Base-by-base conservation (phyloP, 139 green algal species). In the Chlorella sp. region DNA sequence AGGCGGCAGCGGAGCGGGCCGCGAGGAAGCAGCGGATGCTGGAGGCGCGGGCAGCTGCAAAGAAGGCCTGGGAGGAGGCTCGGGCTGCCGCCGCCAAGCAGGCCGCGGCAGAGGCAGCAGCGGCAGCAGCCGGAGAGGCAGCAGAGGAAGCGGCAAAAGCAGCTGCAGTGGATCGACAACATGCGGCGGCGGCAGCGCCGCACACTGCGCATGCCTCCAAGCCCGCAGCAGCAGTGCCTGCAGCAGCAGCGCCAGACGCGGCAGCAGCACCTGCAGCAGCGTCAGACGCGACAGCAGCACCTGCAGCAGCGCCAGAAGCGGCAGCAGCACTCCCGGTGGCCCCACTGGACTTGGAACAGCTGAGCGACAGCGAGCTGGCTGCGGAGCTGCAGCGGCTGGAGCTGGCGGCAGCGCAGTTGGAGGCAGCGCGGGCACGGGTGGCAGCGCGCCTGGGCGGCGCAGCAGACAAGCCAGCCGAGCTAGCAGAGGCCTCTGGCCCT, bases 381-480 rank as follows among this genome's bases (percentile, higher is more conserved):
- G 74, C 55, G 1, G 74, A 81, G 56, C 32, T 81, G 30, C 18
- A 30, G 21, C 30, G 74, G 74, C 34, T 81, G 56, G 74, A 81
- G 56, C 32, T 81, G 56, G 55, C 55, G 20, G 74, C 74, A 23
- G 55, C 55, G 1, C 30, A 81, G 13, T 34, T 81, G 74, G 74
- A 60, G 25, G 56, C 32, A 0, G 56, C 55, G 1, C 55, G 74
- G 7, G 74, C 74, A 20, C 74, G 74, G 12, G 32, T 39, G 44
- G n/a, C 44, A 1, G 71, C 34, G 5, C 39, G 71, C 21, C 41
- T 60, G 32, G 71, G 39, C 23, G 71, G 71, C 39, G 4, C 38
- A 13, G 51, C 16, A 28, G 26, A 56, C 20, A 28, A 30, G 47
- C 23, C 30, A 26, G n/a, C 7, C 15, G 47, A 26, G 15, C 13